phyloP scores from a whole-genome alignment of 2,329 filamentous ascomycete species.

The Aspergillus udagawae region DNA sequence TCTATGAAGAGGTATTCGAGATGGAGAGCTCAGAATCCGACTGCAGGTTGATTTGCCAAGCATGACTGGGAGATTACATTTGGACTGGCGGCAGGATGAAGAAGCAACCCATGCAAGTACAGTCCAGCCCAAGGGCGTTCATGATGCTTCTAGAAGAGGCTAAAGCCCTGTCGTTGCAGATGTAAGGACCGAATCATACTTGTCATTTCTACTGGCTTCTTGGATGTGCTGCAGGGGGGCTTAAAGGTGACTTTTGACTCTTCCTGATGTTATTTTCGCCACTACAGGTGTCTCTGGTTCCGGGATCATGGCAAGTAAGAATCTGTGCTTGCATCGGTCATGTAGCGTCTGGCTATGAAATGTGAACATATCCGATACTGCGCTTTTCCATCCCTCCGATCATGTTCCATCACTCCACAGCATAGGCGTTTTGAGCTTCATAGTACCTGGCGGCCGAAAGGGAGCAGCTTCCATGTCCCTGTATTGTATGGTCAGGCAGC shows the following conservation, averaged over 20 bases:
- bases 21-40: background rate
- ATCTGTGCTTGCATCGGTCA: background rate
- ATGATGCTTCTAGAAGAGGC: conserved; percentile 16
- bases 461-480: background rate
- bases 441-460: background rate
- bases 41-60: background rate
- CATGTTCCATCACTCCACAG: background rate
- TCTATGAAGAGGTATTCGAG: background rate
- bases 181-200: conserved; percentile 5
- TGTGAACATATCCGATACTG: background rate
- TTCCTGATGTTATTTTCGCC: background rate
- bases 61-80: background rate
- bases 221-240: background rate
- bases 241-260: background rate
- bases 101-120: background rate
- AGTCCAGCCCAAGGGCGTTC: background rate
- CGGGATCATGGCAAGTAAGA: too few relatives aligned
- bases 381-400: background rate
- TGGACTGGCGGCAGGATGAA: background rate
- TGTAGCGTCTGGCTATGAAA: background rate
- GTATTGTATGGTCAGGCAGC: background rate
- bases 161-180: background rate
- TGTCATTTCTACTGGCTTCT: background rate
- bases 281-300: background rate
- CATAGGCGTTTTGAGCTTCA: background rate